Percentiles rank a stretch among this genome's conserved stretches.
These are phyloP conservation scores for Xylaria scruposa DNA, from an alignment of 495 filamentous ascomycete species.

Conservation along the genomic window DNA sequence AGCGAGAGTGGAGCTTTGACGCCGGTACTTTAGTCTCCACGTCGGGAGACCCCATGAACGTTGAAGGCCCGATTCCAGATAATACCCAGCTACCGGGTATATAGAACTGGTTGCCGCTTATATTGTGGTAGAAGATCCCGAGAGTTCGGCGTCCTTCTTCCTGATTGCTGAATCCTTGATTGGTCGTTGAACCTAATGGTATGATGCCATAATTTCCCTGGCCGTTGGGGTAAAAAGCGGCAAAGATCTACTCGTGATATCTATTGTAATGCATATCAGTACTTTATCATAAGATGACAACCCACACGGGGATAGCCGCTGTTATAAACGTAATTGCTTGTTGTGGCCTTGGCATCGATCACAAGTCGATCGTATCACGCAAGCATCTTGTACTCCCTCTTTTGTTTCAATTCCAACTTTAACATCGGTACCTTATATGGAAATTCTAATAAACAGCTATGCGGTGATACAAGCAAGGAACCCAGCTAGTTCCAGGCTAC, in stretches of 20 bases:
- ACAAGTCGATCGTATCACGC: background rate
- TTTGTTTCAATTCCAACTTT: background rate
- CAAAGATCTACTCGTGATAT: background rate
- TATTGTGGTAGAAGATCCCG: background rate
- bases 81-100: background rate
- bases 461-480: background rate
- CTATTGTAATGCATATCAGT: background rate
- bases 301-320: background rate
- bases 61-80: conserved; percentile 7
- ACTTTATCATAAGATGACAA: background rate
- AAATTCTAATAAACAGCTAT: background rate
- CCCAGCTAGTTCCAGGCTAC: background rate
- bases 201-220: background rate
- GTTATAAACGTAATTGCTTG: background rate
- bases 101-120: background rate
- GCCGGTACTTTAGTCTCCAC: conserved; percentile 13
- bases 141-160: background rate
- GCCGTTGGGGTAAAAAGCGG: background rate
- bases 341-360: background rate
- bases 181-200: background rate
- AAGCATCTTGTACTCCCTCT: background rate
- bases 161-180: background rate
- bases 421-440: background rate
- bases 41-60: background rate
- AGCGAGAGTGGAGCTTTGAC: conserved; percentile 16